These are phyloP conservation scores for Rosa hybrid DNA, from an alignment of 331 rosid species.

Conservation along the genomic window DNA sequence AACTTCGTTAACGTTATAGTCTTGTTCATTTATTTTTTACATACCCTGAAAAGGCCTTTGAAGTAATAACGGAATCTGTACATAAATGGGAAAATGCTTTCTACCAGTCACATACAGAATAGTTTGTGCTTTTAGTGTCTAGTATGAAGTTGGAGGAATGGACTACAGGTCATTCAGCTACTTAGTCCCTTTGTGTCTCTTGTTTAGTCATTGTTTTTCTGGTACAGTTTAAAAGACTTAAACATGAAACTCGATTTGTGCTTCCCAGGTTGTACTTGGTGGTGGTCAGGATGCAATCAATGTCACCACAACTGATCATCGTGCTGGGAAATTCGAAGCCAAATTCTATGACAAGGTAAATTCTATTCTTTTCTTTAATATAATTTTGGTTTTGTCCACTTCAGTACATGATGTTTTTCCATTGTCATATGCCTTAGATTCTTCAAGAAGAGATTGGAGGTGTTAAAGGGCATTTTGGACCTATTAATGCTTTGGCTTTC, in stretches of 20 bases:
- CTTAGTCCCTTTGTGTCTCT: not conserved
- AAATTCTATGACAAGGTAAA: slow-evolving; percentile 87
- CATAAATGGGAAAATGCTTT: not conserved
- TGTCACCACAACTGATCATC: slow-evolving; percentile 96
- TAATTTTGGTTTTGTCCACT: not conserved
- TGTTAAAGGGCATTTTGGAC: slow-evolving; percentile 98
- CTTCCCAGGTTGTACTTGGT: slow-evolving; percentile 79
- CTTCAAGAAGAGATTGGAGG: slow-evolving; percentile 99
- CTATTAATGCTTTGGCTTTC: slow-evolving; percentile 94
- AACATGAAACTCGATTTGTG: not conserved
- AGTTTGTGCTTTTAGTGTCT: not conserved
- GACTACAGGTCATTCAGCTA: not conserved
- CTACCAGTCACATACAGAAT: not conserved
- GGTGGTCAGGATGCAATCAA: slow-evolving; percentile 99
- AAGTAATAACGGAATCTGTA: not conserved
- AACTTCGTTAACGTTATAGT: not conserved
- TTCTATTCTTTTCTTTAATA: not conserved
- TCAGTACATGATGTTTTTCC: slow-evolving; percentile 9
- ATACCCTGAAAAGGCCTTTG: not conserved
- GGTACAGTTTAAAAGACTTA: not conserved
- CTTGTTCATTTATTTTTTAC: not conserved
- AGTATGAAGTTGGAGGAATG: not conserved
- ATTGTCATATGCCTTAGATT: slow-evolving; percentile 46
- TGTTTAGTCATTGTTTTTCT: not conserved
- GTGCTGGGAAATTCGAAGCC: slow-evolving; percentile 98